Conservation (phyloP, 306 rosid species). For the Castanospermum australe region DNA sequence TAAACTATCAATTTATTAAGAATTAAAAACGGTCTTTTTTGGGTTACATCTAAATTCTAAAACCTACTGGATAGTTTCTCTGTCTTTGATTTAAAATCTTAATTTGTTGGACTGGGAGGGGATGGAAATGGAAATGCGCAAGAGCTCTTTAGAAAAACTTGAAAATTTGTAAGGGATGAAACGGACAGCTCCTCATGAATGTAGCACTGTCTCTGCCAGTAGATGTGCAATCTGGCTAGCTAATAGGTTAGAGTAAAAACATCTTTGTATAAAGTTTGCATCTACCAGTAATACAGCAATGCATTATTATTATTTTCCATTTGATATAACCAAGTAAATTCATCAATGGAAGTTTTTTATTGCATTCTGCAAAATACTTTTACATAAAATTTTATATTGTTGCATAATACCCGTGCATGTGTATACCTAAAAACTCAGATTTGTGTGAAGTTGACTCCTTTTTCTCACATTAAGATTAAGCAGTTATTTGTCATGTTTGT, state of each 20-base stretch:
- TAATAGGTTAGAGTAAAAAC: background rate
- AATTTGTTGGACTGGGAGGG: background rate
- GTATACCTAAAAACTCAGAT: background rate
- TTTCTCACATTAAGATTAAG: background rate
- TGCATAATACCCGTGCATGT: background rate
- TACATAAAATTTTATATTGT: background rate
- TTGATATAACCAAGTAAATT: background rate
- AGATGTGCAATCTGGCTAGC: background rate
- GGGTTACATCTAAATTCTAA: background rate
- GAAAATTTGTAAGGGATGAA: too few relatives aligned
- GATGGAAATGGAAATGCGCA: background rate
- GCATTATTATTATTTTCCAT: background rate
- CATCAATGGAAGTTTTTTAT: background rate
- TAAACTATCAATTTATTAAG: background rate
- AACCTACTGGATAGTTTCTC: background rate
- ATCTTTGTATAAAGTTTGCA: background rate
- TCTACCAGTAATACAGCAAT: too few relatives aligned
- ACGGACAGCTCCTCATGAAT: background rate
- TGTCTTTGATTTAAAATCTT: background rate
- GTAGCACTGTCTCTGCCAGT: background rate
- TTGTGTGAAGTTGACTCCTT: conserved; percentile 12
- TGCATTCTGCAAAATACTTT: background rate
- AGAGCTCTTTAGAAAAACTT: too few relatives aligned
- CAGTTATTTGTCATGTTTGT: background rate
- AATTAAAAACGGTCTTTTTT: background rate